Evolutionary conservation across 2,329 filamentous ascomycete species (phyloP), one percentile per base, ranked within the genome.

Genomic region (Neofusicoccum sp.): DNA sequence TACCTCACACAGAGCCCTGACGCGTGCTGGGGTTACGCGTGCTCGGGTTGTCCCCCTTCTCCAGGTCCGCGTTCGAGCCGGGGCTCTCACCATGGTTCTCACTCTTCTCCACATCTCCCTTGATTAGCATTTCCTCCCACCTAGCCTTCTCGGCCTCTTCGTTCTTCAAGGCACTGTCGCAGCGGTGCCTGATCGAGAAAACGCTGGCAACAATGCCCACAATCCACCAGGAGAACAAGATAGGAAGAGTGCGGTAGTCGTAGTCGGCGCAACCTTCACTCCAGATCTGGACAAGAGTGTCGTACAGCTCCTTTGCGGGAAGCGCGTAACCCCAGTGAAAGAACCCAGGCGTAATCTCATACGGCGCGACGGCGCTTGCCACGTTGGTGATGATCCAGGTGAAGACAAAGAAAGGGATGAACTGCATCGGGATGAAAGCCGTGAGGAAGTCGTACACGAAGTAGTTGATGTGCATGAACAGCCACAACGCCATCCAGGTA

Each of bases 381-480:
- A 79, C 65, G 60, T 79, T 80, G 24, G 70, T 6, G 11, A 79
- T 67, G 12, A 79, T 63, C 78, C 78, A 80, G 0, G 70, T 65
- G 6, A 80, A 68, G n/a, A 79, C 63, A 11, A 72, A 71, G 70
- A 79, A 76, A 1, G 78, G 78, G 8, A 79, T 66, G 61, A 69
- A 75, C 0, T 68, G 65, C 20, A 69, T 63, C 0, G 76, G 70
- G 3, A 78, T 47, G 68, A 75, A 78, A 38, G 74, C 68, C 1
- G 76, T 74, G 48, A 75, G 70, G 12, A 72, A 66, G 60, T 80
- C 78, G 4, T 80, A 66, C 11, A 72, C 67, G 12, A 76, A 67
- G 61, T 78, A 79, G 62, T 79, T 76, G 49, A 76, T 60, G 64
- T 78, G 74, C 14, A 71, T 73, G 38, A 74, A 77, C 1, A 80